A percentile compares a stretch with the other conserved stretches of the same genome.
phyloP scores from a whole-genome alignment of 805 yeast species.

The Candida sonorensis region DNA sequence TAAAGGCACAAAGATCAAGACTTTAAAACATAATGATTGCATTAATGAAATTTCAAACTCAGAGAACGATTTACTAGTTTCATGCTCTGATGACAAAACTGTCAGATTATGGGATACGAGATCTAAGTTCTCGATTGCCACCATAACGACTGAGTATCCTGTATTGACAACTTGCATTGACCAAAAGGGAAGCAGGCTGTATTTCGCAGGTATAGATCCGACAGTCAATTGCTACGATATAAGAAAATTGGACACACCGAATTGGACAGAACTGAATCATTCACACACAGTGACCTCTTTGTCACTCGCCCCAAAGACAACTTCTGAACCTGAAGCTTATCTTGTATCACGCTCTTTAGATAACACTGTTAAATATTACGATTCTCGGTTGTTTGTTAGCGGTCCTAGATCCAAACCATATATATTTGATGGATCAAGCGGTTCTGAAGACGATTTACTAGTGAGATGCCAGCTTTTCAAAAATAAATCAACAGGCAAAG shows the following conservation, averaged over 20 bases:
- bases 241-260: conserved; percentile 32
- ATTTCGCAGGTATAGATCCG: conserved; percentile 65
- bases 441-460: conserved; percentile 44
- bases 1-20: conserved; percentile 49
- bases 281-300: conserved; percentile 51
- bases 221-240: conserved; percentile 53
- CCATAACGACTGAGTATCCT: conserved; percentile 41
- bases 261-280: conserved; percentile 41
- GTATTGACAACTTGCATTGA: conserved; percentile 42
- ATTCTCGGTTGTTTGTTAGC: conserved; percentile 34
- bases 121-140: conserved; percentile 34
- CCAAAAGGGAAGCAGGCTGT: conserved; percentile 37
- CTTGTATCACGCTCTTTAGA: conserved; percentile 50
- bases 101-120: conserved; percentile 61
- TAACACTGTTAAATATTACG: conserved; percentile 50
- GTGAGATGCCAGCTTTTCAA: conserved; percentile 43
- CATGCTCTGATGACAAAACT: conserved; percentile 64
- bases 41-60: conserved; percentile 48
- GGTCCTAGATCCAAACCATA: conserved; percentile 37
- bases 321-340: conserved; percentile 36
- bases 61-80: conserved; percentile 28
- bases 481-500: conserved; percentile 19
- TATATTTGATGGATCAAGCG: conserved; percentile 51
- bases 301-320: no score
- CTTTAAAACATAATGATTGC: conserved; percentile 31